A percentile compares a stretch with the other conserved stretches of the same genome.
phyloP scores from a whole-genome alignment of 208 protist species.

The Crithidia fasciculata region DNA sequence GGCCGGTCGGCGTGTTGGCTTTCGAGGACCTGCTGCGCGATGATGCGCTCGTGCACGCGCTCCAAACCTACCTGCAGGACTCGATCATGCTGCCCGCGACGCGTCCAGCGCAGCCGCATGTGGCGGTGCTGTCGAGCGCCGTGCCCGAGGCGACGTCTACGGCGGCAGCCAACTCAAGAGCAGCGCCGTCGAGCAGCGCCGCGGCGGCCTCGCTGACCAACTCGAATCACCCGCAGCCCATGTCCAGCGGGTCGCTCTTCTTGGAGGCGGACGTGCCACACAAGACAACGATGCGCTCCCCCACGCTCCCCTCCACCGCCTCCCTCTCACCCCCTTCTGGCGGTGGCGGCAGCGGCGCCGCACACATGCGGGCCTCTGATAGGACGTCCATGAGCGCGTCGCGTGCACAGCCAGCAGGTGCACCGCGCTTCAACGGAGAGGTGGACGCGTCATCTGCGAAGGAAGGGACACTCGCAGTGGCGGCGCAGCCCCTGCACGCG shows the following conservation, averaged over 20 bases:
- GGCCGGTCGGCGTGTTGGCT: conserved; percentile 7
- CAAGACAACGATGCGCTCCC: conserved; percentile 4
- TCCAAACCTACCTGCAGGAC: conserved; percentile 28
- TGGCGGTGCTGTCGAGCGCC: not conserved
- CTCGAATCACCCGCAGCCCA: not conserved
- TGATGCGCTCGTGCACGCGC: conserved; percentile 21
- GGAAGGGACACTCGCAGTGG: not conserved
- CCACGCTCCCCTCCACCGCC: not conserved
- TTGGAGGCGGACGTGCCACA: not conserved
- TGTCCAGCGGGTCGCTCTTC: not conserved
- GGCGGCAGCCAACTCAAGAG: not conserved
- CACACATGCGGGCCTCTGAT: too few relatives aligned
- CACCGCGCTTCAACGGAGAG: conserved; percentile 3
- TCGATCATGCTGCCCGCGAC: conserved; percentile 30
- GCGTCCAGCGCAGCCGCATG: conserved; percentile 11
- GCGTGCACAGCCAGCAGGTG: not conserved
- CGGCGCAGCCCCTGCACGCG: too few relatives aligned
- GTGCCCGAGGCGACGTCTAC: not conserved
- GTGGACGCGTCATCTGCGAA: not conserved
- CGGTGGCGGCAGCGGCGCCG: too few relatives aligned
- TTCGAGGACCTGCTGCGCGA: conserved; percentile 36
- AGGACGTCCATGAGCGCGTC: not conserved
- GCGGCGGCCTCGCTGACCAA: not conserved
- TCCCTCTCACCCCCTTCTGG: not conserved
- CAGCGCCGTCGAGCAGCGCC: not conserved